Evolutionary conservation across 805 yeast genomes (phyloP).

Genomic region (Suhomyces prunicola): DNA sequence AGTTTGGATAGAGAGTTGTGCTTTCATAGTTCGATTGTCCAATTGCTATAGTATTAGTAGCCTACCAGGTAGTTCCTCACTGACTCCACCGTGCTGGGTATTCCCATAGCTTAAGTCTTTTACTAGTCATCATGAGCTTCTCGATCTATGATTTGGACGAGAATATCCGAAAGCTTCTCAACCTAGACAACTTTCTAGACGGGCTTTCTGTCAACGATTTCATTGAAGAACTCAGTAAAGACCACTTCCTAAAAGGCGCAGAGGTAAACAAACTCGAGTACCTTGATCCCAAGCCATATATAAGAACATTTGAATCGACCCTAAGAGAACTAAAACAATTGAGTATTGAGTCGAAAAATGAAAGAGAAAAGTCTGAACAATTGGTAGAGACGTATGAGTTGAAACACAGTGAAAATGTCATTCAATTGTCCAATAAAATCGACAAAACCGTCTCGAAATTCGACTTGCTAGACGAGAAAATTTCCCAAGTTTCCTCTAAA

Average conservation of each 20-base stretch:
- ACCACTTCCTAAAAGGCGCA: slow-evolving; percentile 52
- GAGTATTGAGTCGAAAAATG: slow-evolving; percentile 50
- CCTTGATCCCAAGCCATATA: slow-evolving; percentile 91
- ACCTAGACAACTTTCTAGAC: slow-evolving; percentile 60
- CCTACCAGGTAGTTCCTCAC: too few relatives aligned
- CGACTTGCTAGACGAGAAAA: slow-evolving; percentile 47
- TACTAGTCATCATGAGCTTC: slow-evolving; percentile 31
- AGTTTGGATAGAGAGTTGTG: too few relatives aligned
- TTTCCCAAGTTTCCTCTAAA: slow-evolving; percentile 54
- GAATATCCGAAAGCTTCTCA: slow-evolving; percentile 53
- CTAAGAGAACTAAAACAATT: slow-evolving; percentile 66
- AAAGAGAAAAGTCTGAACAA: slow-evolving; percentile 49
- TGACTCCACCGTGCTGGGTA: too few relatives aligned
- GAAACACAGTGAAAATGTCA: slow-evolving; percentile 64
- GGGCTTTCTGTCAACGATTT: slow-evolving; percentile 76
- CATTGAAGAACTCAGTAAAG: slow-evolving; percentile 73
- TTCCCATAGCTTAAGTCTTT: neutral
- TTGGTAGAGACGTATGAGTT: slow-evolving; percentile 62
- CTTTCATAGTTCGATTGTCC: too few relatives aligned
- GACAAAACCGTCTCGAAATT: slow-evolving; percentile 47
- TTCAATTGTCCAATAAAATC: slow-evolving; percentile 50
- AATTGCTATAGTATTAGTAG: too few relatives aligned
- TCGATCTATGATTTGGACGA: slow-evolving; percentile 62
- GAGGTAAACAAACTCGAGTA: slow-evolving; percentile 51
- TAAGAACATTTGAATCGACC: slow-evolving; percentile 87